Evolutionary conservation across 257 asterid species (phyloP).

Genomic region (Rubia yunnanensis): DNA sequence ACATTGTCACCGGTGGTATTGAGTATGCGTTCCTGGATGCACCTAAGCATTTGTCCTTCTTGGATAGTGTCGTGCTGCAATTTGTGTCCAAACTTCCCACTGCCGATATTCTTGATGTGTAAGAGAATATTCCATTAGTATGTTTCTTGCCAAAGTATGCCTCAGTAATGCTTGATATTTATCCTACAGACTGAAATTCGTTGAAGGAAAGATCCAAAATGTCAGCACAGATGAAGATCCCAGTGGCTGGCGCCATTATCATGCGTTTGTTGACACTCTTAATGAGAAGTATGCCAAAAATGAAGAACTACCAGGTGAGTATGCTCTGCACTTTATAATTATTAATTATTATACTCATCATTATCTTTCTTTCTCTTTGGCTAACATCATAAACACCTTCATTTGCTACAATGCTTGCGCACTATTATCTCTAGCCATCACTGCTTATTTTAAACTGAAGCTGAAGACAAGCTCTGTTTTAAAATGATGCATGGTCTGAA

Average conservation of each 20-base stretch:
- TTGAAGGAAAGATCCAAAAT: slow-evolving; percentile 56
- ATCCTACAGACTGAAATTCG: slow-evolving; percentile 45
- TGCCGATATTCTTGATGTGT: slow-evolving; percentile 73
- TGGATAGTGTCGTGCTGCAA: slow-evolving; percentile 70
- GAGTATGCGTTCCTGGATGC: slow-evolving; percentile 70
- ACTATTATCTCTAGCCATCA: background rate
- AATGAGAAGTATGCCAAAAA: slow-evolving; percentile 64
- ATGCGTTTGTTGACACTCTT: slow-evolving; percentile 55
- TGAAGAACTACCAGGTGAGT: slow-evolving; percentile 67
- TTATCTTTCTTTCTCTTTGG: background rate
- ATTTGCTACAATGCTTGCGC: background rate
- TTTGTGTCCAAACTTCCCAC: slow-evolving; percentile 81
- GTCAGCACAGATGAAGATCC: slow-evolving; percentile 75
- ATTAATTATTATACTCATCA: background rate
- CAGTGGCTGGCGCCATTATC: slow-evolving; percentile 82
- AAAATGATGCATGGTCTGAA: background rate
- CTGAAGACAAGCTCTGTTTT: background rate
- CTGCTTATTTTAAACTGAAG: background rate
- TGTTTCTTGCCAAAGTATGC: background rate
- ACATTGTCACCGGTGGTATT: slow-evolving; percentile 66
- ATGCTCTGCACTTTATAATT: slow-evolving; percentile 5
- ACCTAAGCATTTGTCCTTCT: slow-evolving; percentile 80
- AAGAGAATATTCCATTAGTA: slow-evolving; percentile 28
- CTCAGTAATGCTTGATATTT: slow-evolving; percentile 1
- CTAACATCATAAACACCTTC: background rate